phyloP scores from a whole-genome alignment of 2,329 filamentous ascomycete genomes.

The Drechslerella stenobrocha region DNA sequence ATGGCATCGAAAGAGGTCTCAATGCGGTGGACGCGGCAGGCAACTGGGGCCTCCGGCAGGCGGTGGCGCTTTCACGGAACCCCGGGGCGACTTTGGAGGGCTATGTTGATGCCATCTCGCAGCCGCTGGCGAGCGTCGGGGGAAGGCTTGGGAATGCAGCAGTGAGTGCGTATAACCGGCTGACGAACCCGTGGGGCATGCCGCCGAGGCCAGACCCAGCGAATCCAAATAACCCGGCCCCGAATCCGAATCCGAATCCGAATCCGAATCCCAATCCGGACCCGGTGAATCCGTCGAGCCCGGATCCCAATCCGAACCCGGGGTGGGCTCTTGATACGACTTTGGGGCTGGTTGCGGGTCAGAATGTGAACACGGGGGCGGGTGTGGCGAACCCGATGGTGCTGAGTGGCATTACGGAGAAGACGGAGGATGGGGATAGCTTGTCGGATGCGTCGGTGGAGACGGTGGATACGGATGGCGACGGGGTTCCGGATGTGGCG shows the following conservation, averaged over 20 bases:
- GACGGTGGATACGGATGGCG: neutral
- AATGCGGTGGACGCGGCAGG: neutral
- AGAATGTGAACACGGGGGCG: no score
- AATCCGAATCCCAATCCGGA: neutral
- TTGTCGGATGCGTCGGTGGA: no score
- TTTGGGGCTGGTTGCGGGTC: no score
- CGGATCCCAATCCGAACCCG: neutral
- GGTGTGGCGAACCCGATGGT: no score
- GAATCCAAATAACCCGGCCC: neutral
- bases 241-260: neutral
- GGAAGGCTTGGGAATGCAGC: neutral
- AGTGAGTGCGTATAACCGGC: neutral
- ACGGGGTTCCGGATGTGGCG: no score
- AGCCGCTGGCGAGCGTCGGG: neutral
- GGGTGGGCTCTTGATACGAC: neutral
- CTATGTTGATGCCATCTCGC: conserved; percentile 6
- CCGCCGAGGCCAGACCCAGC: neutral
- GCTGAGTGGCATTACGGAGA: no score
- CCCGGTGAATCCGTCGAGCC: neutral
- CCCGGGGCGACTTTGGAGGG: neutral
- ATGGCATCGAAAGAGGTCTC: neutral
- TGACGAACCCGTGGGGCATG: neutral
- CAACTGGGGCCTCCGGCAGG: no score
- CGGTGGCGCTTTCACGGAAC: neutral
- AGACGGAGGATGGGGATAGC: no score